Evolutionary conservation across 1,284 basidiomycete genomes (phyloP).

Genomic region (Coriolopsis trogii): DNA sequence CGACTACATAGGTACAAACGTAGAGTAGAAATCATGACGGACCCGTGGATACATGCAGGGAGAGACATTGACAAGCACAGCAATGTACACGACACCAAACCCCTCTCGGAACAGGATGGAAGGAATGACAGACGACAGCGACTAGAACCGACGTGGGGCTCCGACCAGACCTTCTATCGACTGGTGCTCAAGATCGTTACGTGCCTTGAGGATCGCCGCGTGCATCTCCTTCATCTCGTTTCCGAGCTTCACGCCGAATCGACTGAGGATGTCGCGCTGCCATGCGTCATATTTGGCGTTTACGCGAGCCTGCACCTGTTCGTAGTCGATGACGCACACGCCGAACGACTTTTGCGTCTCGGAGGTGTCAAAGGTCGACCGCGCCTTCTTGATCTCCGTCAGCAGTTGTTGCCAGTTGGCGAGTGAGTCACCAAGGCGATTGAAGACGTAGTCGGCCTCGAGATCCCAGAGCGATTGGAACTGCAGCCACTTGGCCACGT

Average conservation of each 20-base stretch:
- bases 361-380: slow-evolving; percentile 95
- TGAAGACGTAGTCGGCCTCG: slow-evolving; percentile 95
- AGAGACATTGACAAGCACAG: slow-evolving; percentile 22
- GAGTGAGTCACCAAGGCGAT: slow-evolving; percentile 90
- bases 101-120: neutral
- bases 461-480: slow-evolving; percentile 99
- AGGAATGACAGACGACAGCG: neutral
- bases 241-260: slow-evolving; percentile 92
- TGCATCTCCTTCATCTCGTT: slow-evolving; percentile 97
- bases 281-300: slow-evolving; percentile 98
- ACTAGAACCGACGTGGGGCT: slow-evolving; percentile 37
- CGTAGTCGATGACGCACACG: slow-evolving; percentile 95
- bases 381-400: slow-evolving; percentile 94
- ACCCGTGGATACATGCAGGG: slow-evolving; percentile 25
- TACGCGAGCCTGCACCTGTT: slow-evolving; percentile 96
- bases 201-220: slow-evolving; percentile 87
- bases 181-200: slow-evolving; percentile 92
- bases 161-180: slow-evolving; percentile 71
- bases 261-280: slow-evolving; percentile 92
- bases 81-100: slow-evolving; percentile 12
- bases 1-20: slow-evolving; percentile 25
- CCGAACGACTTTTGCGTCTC: slow-evolving; percentile 93
- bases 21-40: slow-evolving; percentile 22
- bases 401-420: slow-evolving; percentile 94
- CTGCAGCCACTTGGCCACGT: slow-evolving; percentile 97